A percentile compares a stretch with the other conserved stretches of the same genome.
Evolutionary conservation across 495 filamentous ascomycete species (phyloP).

Genomic region (Podospora comata): DNA sequence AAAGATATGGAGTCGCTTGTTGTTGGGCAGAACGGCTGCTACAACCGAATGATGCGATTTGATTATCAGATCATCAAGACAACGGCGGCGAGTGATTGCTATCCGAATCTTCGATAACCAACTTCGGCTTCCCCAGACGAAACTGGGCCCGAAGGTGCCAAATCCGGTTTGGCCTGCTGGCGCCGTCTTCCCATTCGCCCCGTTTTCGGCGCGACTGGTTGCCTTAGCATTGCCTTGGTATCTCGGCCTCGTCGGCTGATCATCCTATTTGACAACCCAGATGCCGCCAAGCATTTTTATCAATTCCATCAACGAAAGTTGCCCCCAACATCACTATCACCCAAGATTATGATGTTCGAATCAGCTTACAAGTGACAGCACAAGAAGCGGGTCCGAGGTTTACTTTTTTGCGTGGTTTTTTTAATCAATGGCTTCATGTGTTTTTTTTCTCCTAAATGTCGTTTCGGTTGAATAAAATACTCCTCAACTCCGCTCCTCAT

Average conservation of each 20-base stretch:
- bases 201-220: constrained; percentile 1
- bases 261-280: constrained; percentile 14
- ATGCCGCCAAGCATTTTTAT: constrained; percentile 27
- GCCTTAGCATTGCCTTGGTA: neutral
- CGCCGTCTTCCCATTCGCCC: neutral
- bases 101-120: constrained; percentile 1
- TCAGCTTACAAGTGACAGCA: neutral
- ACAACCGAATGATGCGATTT: neutral
- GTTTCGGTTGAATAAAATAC: neutral
- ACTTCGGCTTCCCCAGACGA: neutral
- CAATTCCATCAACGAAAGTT: constrained; percentile 22
- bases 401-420: neutral
- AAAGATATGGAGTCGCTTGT: neutral
- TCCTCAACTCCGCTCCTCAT: neutral
- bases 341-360: neutral
- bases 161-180: neutral
- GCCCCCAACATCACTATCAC: neutral
- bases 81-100: neutral
- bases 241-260: neutral
- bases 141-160: neutral
- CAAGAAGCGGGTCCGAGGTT: neutral
- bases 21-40: constrained; percentile 5
- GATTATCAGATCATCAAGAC: constrained; percentile 20
- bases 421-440: neutral
- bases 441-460: neutral